A percentile compares a stretch with the other conserved stretches of the same genome.
These are phyloP conservation scores for Gynostemma pentaphyllum DNA, from an alignment of 306 rosid genomes.

Conservation along the genomic window DNA sequence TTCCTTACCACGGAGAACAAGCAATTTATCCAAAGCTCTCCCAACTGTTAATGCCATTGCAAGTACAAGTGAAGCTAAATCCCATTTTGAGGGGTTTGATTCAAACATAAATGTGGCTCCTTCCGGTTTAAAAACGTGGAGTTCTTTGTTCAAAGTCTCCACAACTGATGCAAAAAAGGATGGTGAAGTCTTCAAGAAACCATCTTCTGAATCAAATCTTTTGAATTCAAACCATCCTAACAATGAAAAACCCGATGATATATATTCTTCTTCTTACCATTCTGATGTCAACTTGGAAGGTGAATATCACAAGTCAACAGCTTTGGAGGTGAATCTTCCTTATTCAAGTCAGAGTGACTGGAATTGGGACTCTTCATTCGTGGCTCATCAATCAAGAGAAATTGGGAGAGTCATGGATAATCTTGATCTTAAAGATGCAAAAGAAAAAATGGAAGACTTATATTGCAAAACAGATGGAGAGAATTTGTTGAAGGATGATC, in stretches of 20 bases:
- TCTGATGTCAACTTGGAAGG: not conserved
- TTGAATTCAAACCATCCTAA: conserved; percentile 5
- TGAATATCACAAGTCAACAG: not conserved
- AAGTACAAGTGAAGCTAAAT: conserved; percentile 9
- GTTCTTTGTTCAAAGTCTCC: conserved; percentile 11
- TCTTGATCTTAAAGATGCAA: not conserved
- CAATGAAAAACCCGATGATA: conserved; percentile 15
- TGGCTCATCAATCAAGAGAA: not conserved
- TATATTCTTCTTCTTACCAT: not conserved
- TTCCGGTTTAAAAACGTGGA: conserved; percentile 12
- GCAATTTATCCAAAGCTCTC: not conserved
- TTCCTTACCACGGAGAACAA: not conserved
- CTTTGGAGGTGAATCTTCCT: conserved; percentile 19
- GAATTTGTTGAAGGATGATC: not conserved
- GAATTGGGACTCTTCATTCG: not conserved
- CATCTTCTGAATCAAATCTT: conserved; percentile 6
- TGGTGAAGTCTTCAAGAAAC: not conserved
- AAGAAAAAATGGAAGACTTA: not conserved
- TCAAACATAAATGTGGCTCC: conserved; percentile 4
- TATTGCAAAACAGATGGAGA: not conserved
- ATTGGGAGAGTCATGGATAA: not conserved
- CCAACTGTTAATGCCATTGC: not conserved
- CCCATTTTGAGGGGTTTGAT: not conserved
- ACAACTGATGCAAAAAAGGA: conserved; percentile 3
- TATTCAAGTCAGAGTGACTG: not conserved